phyloP scores from a whole-genome alignment of 495 filamentous ascomycete genomes.

The Saxophila tyrrhenica region DNA sequence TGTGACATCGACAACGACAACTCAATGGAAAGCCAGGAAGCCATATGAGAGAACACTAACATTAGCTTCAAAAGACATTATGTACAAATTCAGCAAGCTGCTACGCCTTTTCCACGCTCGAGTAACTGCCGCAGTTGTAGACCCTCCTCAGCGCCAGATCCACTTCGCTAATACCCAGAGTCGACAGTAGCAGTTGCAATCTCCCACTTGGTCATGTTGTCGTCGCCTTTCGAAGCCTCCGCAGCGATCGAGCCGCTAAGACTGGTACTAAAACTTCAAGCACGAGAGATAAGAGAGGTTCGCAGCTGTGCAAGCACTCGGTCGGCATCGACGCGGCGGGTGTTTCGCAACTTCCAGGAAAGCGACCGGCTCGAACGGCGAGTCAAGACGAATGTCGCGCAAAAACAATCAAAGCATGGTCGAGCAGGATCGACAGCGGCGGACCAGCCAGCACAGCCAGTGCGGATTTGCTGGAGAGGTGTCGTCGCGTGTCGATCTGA shows the following conservation, averaged over 20 bases:
- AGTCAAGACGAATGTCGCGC: no score
- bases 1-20: no score
- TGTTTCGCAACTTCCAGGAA: background rate
- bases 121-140: background rate
- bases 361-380: background rate
- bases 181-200: background rate
- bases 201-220: background rate
- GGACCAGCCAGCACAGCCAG: conserved; percentile 2
- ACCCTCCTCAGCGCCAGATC: background rate
- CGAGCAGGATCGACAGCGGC: conserved; percentile 1
- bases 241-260: background rate
- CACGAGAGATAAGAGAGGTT: background rate
- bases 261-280: background rate
- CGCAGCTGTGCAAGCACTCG: background rate
- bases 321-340: background rate
- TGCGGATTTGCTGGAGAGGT: background rate
- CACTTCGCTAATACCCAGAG: background rate
- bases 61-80: conserved; percentile 16
- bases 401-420: background rate
- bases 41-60: conserved; percentile 5
- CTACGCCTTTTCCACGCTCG: background rate
- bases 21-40: no score
- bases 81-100: conserved; percentile 8
- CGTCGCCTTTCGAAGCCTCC: background rate
- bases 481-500: background rate